phyloP scores from a whole-genome alignment of 2,329 filamentous ascomycete species.

The Cadophora luteo-olivacea region DNA sequence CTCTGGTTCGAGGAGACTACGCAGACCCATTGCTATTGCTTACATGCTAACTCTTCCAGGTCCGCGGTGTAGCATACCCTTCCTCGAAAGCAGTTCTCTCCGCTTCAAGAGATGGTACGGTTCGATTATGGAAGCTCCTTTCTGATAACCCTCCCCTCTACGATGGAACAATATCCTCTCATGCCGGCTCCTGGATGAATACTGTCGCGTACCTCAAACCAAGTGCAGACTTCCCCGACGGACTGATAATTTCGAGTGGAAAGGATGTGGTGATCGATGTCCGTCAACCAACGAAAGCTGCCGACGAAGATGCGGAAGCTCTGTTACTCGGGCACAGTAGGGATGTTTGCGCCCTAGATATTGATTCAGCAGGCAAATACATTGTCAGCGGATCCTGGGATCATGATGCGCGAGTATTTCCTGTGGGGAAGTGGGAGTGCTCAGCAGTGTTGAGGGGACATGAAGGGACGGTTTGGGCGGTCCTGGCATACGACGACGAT shows the following conservation, averaged over 20 bases:
- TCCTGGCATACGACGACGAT: constrained; percentile 79
- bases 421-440: constrained; percentile 82
- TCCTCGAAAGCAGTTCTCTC: constrained; percentile 76
- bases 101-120: constrained; percentile 89
- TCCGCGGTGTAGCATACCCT: constrained; percentile 84
- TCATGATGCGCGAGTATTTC: constrained; percentile 85
- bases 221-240: constrained; percentile 70
- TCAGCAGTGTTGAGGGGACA: constrained; percentile 77
- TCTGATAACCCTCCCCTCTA: constrained; percentile 72
- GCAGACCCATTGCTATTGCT: not conserved
- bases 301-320: constrained; percentile 81
- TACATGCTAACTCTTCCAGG: constrained; percentile 57
- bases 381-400: constrained; percentile 97
- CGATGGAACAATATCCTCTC: constrained; percentile 78
- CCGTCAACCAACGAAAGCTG: constrained; percentile 69
- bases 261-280: constrained; percentile 95
- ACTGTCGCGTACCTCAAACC: constrained; percentile 78
- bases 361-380: constrained; percentile 72
- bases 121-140: constrained; percentile 81
- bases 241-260: constrained; percentile 85
- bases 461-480: constrained; percentile 87
- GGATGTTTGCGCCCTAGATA: constrained; percentile 88
- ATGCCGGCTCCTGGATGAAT: constrained; percentile 88
- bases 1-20: too few species aligned
- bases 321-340: constrained; percentile 84